Percentiles rank a stretch among this genome's conserved stretches.
phyloP scores from a whole-genome alignment of 805 yeast species.

The Candida adriatica region DNA sequence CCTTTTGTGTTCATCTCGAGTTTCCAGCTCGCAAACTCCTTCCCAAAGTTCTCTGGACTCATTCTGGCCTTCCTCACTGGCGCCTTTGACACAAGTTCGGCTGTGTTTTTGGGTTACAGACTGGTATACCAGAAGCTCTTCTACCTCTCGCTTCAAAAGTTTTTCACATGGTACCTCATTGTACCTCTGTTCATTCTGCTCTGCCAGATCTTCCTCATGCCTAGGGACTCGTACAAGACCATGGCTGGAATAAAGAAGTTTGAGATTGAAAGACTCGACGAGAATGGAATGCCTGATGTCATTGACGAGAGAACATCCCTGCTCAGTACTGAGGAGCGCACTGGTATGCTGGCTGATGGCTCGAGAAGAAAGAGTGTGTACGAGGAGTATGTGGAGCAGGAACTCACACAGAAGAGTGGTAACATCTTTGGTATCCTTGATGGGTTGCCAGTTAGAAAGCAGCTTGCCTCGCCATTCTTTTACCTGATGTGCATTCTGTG shows the following conservation, averaged over 20 bases:
- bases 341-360: conserved; percentile 17
- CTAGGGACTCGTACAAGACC: conserved; percentile 66
- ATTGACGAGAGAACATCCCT: conserved; percentile 30
- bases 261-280: conserved; percentile 68
- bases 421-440: conserved; percentile 72
- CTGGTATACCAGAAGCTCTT: conserved; percentile 42
- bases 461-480: conserved; percentile 63
- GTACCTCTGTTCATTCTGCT: conserved; percentile 74
- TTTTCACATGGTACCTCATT: conserved; percentile 59
- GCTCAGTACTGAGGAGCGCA: conserved; percentile 16
- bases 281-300: conserved; percentile 52
- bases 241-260: conserved; percentile 60
- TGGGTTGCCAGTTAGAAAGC: conserved; percentile 43
- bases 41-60: conserved; percentile 77
- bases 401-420: conserved; percentile 45
- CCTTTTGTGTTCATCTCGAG: conserved; percentile 89
- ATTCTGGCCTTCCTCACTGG: conserved; percentile 81
- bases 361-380: conserved; percentile 47
- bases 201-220: conserved; percentile 79
- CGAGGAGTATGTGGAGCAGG: conserved; percentile 59
- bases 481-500: conserved; percentile 70
- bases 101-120: conserved; percentile 72
- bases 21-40: conserved; percentile 83
- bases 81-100: conserved; percentile 92
- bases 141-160: conserved; percentile 40